Evolutionary conservation across 78 protist species (phyloP), one percentile per base, ranked within the genome.

Genomic region (Dictyostelium firmibasis): DNA sequence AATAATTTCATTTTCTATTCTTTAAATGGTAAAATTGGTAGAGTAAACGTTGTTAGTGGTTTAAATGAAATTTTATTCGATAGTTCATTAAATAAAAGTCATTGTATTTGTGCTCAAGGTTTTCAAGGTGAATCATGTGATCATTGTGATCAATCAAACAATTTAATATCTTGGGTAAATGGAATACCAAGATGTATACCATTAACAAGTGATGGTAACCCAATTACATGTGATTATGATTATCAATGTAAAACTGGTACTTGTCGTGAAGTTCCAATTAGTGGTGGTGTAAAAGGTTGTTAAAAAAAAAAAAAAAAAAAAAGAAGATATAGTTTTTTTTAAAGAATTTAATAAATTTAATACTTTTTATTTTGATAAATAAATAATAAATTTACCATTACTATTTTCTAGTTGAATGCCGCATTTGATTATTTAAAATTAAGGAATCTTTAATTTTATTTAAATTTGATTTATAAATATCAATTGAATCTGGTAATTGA

Each of bases 201-300:
- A 76, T 14, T 38, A n/a, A 38, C 41, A 36, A 3, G 0, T 29
- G 44, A 72, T 33, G 57, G 57, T 20, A 76, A 38, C n/a, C 83
- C 83, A 36, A 33, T 76, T 41, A 76, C 83, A 76, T 76, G 83
- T 76, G 83, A 76, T n/a, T 76, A 38, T 76, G 62, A 76, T 38
- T 38, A 76, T 38, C 62, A 76, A 76, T 76, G 83, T 76, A 76
- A 76, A 72, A 13, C 43, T 2, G 38, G 43, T 14, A 33, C 8
- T 16, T 72, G 79, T 33, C 79, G 36, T 29, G 36, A 8, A 33
- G 36, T 72, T 33, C 79, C 79, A 72, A 72, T 72, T 29, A 31
- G 43, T 31, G 79, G 43, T 31, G 79, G 79, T 18, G 36, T 29
- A 27, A 27, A 33, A 16, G 79, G 79, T 14, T 72, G 79, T 18